These are phyloP conservation scores for Alternaria rosae DNA, from an alignment of 2,329 filamentous ascomycete genomes.

Conservation along the genomic window DNA sequence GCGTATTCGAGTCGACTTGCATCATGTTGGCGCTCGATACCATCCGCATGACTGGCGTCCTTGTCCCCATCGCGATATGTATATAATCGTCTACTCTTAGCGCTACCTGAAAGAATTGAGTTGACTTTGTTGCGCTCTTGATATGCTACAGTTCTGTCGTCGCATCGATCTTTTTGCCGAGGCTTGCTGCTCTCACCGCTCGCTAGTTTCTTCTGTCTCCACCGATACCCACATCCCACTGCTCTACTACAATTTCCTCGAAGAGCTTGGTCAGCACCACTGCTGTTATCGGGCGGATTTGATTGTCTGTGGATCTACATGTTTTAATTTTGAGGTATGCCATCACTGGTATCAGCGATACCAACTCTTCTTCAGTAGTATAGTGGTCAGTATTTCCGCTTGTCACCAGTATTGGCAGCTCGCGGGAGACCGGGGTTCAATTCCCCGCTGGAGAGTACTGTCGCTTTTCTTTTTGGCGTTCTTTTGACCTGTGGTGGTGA, in stretches of 20 bases:
- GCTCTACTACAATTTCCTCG: background rate
- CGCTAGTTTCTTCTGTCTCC: constrained; percentile 2
- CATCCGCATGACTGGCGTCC: constrained; percentile 10
- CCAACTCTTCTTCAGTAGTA: constrained; percentile 4
- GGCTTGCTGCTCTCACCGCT: background rate
- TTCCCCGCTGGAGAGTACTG: constrained; percentile 1
- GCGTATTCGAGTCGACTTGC: constrained; percentile 11
- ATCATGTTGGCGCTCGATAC: constrained; percentile 16
- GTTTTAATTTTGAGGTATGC: background rate
- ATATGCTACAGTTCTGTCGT: background rate
- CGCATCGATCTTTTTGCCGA: background rate
- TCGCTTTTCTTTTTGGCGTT: background rate
- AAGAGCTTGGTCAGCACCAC: background rate
- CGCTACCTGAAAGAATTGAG: constrained; percentile 1
- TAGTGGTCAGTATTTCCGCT: constrained; percentile 7
- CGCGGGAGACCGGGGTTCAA: constrained; percentile 4
- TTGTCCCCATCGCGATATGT: constrained; percentile 8
- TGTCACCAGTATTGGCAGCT: background rate
- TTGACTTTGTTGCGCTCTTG: background rate
- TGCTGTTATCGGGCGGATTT: too few species aligned
- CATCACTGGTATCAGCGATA: background rate
- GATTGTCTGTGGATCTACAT: too few species aligned
- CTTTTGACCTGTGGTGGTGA: background rate
- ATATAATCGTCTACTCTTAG: constrained; percentile 10
- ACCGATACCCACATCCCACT: background rate